Base-by-base conservation (phyloP, 768 basidiomycete species). In the Austroboletus eburneus region DNA sequence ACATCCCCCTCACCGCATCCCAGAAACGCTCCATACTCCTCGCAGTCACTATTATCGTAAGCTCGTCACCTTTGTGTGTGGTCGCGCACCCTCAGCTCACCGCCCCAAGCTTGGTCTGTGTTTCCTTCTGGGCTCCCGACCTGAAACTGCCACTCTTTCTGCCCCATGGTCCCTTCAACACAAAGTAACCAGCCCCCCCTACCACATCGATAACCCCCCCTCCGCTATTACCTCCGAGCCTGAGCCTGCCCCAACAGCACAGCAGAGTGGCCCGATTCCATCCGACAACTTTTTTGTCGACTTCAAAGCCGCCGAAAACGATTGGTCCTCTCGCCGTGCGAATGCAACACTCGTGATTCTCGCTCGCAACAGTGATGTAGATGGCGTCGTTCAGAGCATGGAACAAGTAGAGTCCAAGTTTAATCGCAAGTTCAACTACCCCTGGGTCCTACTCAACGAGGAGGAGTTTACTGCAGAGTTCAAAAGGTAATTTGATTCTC, bases 381-480 rank as follows among this genome's bases (percentile, higher is more conserved):
- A 62, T 2, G 69, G 69, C 5, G 73, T 79, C 27, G 53, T 78
- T 23, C 60, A 64, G 30, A 77, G 74, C 39, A 75, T 83, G 41
- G 72, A 76, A 53, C 71, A 75, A 49, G 62, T 83, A 34, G 83
- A 85, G 49, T 69, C 75, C 35, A 65, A 74, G 16, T 85, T 83
- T 55, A 85, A 85, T 58, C 62, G 70, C 33, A 72, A 73, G 54
- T 79, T 66, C 50, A 64, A 72, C 32, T 86, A 86, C 54, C 79
- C 81, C 5, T 85, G 77, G 67, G 73, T 81, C 12, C 76, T 85
- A 55, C 63, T 86, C 32, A 84, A 85, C 50, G 82, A 86, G 6
- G 78, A 69, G 46, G 69, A 72, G 1, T 84, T 84, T 55, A 67
- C 72, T 16, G 69, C 74, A 9, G 71, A 75, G 5, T 83, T 84